phyloP scores from a whole-genome alignment of 805 yeast species.

The Dipodascus albidus region DNA sequence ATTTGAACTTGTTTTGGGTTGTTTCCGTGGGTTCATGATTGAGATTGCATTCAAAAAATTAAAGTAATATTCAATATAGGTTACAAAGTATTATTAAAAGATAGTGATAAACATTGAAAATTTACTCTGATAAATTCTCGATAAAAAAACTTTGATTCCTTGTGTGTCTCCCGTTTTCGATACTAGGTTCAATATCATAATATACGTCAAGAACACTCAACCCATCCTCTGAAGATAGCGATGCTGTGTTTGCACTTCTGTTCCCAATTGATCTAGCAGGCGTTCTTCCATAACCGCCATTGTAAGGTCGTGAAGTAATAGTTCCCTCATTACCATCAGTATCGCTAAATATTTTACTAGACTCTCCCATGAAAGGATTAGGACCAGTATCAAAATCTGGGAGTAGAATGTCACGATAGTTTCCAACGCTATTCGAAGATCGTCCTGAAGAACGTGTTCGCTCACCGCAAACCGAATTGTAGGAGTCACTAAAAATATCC shows the following conservation, averaged over 20 bases:
- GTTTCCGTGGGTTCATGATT: too few species aligned
- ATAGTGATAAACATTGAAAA: too few species aligned
- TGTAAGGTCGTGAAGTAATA: background rate
- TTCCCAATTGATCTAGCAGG: background rate
- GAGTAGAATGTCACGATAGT: background rate
- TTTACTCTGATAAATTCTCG: too few species aligned
- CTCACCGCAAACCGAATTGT: background rate
- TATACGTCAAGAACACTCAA: background rate
- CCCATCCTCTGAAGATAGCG: background rate
- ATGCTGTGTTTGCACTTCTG: background rate
- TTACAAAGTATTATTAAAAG: too few species aligned
- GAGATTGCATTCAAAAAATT: too few species aligned
- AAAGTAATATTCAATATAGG: too few species aligned
- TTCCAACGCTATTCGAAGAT: background rate
- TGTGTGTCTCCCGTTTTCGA: background rate
- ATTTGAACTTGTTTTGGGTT: too few species aligned
- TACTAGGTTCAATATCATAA: background rate
- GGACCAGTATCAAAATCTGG: background rate
- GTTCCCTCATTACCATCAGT: background rate
- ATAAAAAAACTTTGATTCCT: too few species aligned
- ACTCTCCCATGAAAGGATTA: background rate
- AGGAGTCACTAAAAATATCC: background rate
- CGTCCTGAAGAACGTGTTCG: background rate
- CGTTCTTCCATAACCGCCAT: background rate
- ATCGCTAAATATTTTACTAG: too few species aligned